A percentile compares a stretch with the other conserved stretches of the same genome.
phyloP scores from a whole-genome alignment of 768 basidiomycete genomes.

The Boletus subparvulus region DNA sequence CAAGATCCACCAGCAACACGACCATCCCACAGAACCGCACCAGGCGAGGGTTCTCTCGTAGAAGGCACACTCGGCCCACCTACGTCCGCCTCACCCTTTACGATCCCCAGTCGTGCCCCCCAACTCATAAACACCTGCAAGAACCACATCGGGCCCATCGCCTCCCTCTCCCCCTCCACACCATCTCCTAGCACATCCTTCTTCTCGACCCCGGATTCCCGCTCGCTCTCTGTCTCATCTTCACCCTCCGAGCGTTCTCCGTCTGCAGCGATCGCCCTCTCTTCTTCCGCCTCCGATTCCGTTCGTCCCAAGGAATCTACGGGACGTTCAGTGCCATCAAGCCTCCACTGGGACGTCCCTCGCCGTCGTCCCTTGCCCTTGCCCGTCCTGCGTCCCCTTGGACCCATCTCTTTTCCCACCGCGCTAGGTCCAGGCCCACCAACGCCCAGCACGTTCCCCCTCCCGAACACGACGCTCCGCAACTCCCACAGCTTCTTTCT shows the following conservation, averaged over 20 bases:
- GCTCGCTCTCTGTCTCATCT: slow-evolving; percentile 32
- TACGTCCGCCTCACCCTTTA: slow-evolving; percentile 22
- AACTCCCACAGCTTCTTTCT: slow-evolving; percentile 63
- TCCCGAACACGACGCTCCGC: slow-evolving; percentile 70
- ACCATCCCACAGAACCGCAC: slow-evolving; percentile 2
- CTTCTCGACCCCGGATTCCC: slow-evolving; percentile 24
- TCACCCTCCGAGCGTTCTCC: slow-evolving; percentile 32
- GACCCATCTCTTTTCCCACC: slow-evolving; percentile 50
- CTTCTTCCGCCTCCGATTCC: slow-evolving; percentile 77
- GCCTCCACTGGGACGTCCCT: slow-evolving; percentile 53
- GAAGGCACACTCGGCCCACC: slow-evolving; percentile 13
- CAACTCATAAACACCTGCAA: slow-evolving; percentile 75
- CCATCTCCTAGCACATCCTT: slow-evolving; percentile 13
- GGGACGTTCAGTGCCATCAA: slow-evolving; percentile 59
- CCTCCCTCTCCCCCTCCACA: slow-evolving; percentile 46
- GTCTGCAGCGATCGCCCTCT: slow-evolving; percentile 37
- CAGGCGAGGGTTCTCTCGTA: slow-evolving; percentile 20
- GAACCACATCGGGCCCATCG: slow-evolving; percentile 75
- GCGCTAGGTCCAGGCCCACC: slow-evolving; percentile 35
- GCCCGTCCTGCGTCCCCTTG: slow-evolving; percentile 30
- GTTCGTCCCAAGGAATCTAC: slow-evolving; percentile 72
- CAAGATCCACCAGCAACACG: slow-evolving; percentile 13
- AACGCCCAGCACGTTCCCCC: slow-evolving; percentile 46
- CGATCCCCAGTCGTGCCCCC: slow-evolving; percentile 62
- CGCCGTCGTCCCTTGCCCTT: slow-evolving; percentile 55